Evolutionary conservation across 805 yeast genomes (phyloP), one percentile per base, ranked within the genome.

Genomic region (Candida anglica): DNA sequence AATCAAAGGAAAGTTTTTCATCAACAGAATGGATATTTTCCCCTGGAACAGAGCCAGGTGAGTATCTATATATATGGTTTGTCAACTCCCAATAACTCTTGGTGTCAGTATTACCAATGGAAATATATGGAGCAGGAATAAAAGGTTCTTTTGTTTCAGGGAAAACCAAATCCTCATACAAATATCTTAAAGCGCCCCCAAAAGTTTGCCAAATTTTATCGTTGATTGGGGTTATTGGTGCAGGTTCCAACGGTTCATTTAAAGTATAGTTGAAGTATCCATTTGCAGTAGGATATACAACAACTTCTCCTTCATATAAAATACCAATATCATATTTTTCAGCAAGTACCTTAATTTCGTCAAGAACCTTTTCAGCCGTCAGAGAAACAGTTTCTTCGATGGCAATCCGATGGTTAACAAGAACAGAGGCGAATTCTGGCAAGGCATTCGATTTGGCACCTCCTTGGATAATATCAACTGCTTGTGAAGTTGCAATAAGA

Each of bases 371-470:
- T 4, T 53, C 40, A 3, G 51, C 45, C 0, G 66, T 63, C 18
- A 50, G 42, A 3, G 45, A 46, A 9, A 69, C 64, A 6, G 65
- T 37, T 30, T 61, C 62, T 39, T 70, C 79, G 16, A 71, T 46
- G 2, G 75, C 69, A 29, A 73, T 63, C 33, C 79, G 49, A 23
- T 69, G 69, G 49, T 73, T 71, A 14, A 72, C 61, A 15, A 59
- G 47, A 4, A 68, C 55, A 5, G 60, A 56, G 5, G 62, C 77
- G 43, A 59, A 59, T 39, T 73, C 77, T 1, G 79, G 78, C 17
- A 73, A 56, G 1, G 76, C 74, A 42, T 73, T 73, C 2, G 69
- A 49, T 44, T 73, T 73, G n/a, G 56, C 63, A 2, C 78, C 79
- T 8, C 78, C 77, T 6, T 41, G 24, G 24, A 73, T 55, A 4